A percentile compares a stretch with the other conserved stretches of the same genome.
Conservation (phyloP, 106 monocot genomes). For the Ottelia alismoides region DNA sequence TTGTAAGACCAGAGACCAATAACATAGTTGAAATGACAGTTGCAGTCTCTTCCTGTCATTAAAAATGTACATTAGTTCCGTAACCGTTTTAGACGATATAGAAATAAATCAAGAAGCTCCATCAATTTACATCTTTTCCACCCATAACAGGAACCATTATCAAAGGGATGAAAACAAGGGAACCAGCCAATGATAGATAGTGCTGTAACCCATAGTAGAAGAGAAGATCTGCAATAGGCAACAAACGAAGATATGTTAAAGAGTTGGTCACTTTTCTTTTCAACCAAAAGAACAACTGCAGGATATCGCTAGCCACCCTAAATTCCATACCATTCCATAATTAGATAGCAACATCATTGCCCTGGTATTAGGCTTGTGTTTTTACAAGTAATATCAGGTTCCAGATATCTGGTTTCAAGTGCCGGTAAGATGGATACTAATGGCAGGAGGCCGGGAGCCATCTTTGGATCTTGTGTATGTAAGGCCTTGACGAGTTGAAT, state of each 20-base stretch:
- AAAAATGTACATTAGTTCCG: too few species aligned
- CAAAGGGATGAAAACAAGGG: slow-evolving; percentile 90
- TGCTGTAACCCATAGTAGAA: slow-evolving; percentile 86
- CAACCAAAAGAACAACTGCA: background rate
- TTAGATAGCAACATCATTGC: too few species aligned
- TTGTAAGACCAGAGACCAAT: slow-evolving; percentile 81
- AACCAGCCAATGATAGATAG: slow-evolving; percentile 82
- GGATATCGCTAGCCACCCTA: too few species aligned
- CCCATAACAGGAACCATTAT: slow-evolving; percentile 95
- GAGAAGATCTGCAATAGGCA: slow-evolving; percentile 41
- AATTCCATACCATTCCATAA: too few species aligned
- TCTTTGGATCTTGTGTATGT: too few species aligned
- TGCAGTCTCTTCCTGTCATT: slow-evolving; percentile 75
- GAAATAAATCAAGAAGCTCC: background rate
- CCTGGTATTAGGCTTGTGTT: too few species aligned
- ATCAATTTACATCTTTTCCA: slow-evolving; percentile 76
- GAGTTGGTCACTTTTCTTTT: background rate
- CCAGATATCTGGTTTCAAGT: background rate
- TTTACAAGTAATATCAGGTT: background rate
- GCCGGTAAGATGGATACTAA: too few species aligned
- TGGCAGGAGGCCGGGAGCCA: too few species aligned
- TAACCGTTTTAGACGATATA: background rate
- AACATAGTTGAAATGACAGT: slow-evolving; percentile 93
- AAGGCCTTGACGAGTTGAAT: too few species aligned
- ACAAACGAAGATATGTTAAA: background rate